A percentile compares a stretch with the other conserved stretches of the same genome.
Conservation (phyloP, 2,329 filamentous ascomycete species). For the Zymoseptoria brevis region DNA sequence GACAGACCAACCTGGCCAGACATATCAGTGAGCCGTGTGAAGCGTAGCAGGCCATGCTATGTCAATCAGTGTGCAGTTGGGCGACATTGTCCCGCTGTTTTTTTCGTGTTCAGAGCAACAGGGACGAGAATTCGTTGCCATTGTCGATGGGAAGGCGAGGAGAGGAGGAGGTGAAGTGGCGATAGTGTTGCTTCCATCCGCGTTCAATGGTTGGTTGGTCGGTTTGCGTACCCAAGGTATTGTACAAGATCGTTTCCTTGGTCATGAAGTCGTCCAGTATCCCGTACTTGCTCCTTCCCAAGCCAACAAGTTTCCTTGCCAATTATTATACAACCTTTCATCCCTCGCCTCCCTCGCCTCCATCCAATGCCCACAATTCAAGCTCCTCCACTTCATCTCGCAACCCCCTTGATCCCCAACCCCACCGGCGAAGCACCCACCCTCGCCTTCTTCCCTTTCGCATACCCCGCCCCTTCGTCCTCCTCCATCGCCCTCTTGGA, state of each 20-base stretch:
- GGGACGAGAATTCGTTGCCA: no score
- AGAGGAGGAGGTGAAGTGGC: neutral
- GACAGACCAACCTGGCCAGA: no score
- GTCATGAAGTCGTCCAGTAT: neutral
- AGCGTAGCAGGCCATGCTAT: no score
- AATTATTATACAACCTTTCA: neutral
- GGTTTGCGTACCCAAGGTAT: neutral
- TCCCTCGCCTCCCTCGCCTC: neutral
- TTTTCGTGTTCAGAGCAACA: no score
- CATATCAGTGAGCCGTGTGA: no score
- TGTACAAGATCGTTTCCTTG: neutral
- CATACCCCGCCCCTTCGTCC: conserved; percentile 17
- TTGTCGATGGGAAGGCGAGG: no score
- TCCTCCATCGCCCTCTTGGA: conserved; percentile 46
- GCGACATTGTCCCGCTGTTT: no score
- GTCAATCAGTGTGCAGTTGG: no score
- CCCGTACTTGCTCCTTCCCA: neutral
- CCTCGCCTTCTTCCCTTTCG: neutral
- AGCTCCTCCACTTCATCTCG: neutral
- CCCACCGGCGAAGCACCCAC: conserved; percentile 32
- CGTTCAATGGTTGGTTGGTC: neutral
- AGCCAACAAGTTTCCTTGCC: neutral
- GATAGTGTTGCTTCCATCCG: neutral
- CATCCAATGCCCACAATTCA: neutral
- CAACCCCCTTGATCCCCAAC: conserved; percentile 23